Evolutionary conservation across 495 filamentous ascomycete species (phyloP).

Genomic region (Echria macrotheca): DNA sequence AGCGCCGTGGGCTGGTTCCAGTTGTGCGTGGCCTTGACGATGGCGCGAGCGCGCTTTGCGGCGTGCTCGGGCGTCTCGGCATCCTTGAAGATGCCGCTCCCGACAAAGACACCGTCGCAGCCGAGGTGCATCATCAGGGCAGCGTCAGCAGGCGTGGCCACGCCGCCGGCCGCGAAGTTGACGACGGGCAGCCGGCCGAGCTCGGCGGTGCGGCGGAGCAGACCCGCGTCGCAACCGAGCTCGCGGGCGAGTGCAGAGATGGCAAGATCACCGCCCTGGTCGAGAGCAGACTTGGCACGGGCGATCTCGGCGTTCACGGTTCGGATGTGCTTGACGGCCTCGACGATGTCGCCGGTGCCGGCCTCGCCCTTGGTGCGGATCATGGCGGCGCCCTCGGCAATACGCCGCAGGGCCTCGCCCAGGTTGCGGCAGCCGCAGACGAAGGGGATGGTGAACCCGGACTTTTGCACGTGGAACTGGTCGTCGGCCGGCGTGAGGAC

Average conservation of each 20-base stretch:
- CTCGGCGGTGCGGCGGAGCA: slow-evolving; percentile 81
- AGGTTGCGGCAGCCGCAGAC: slow-evolving; percentile 96
- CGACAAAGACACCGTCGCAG: slow-evolving; percentile 97
- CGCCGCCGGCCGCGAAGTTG: slow-evolving; percentile 96
- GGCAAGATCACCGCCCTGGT: slow-evolving; percentile 56
- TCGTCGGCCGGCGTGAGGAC: slow-evolving; percentile 94
- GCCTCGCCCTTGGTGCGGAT: slow-evolving; percentile 98
- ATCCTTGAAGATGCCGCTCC: slow-evolving; percentile 91
- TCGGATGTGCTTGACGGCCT: slow-evolving; percentile 94
- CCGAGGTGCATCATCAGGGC: slow-evolving; percentile 99
- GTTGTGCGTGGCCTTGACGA: slow-evolving; percentile 90
- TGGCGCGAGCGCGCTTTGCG: slow-evolving; percentile 78
- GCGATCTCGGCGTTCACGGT: slow-evolving; percentile 81
- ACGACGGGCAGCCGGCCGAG: slow-evolving; percentile 88
- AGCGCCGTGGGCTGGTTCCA: slow-evolving; percentile 81
- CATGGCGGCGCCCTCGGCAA: slow-evolving; percentile 95
- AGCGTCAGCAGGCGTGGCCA: slow-evolving; percentile 94
- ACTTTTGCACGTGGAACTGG: slow-evolving; percentile 86
- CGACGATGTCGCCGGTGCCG: slow-evolving; percentile 95
- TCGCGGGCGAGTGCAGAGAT: slow-evolving; percentile 75
- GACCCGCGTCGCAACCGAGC: slow-evolving; percentile 64
- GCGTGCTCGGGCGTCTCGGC: slow-evolving; percentile 64
- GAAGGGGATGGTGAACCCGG: slow-evolving; percentile 77
- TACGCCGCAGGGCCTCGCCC: slow-evolving; percentile 86
- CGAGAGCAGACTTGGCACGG: slow-evolving; percentile 58